Conservation (phyloP, 306 rosid genomes). For the Quercus cerris region DNA sequence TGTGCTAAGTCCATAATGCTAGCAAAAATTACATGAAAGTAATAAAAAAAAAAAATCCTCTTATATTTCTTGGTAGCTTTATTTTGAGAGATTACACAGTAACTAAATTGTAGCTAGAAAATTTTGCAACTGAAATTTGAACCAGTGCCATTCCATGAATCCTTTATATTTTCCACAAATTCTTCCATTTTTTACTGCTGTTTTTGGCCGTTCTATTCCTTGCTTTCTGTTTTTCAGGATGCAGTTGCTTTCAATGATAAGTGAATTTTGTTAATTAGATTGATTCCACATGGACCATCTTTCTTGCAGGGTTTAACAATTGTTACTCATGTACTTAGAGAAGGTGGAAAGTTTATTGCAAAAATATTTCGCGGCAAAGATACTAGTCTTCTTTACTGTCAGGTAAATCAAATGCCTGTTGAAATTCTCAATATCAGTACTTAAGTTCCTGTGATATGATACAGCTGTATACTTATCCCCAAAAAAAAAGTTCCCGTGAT, state of each 20-base stretch:
- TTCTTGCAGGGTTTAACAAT: conserved; percentile 86
- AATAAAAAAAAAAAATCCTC: neutral
- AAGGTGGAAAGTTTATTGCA: conserved; percentile 93
- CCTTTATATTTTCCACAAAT: neutral
- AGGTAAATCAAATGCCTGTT: conserved; percentile 54
- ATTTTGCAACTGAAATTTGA: neutral
- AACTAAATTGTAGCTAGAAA: neutral
- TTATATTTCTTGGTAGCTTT: neutral
- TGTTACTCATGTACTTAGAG: conserved; percentile 86
- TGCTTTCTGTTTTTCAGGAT: neutral
- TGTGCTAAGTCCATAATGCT: too few relatives aligned
- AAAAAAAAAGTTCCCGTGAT: too few relatives aligned
- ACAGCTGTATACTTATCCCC: neutral
- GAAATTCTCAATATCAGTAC: conserved; percentile 2
- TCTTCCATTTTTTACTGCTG: neutral
- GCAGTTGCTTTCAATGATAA: neutral
- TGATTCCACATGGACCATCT: conserved; percentile 25
- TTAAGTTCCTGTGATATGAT: neutral
- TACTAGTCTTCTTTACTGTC: conserved; percentile 88
- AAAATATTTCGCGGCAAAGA: conserved; percentile 97
- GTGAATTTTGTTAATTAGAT: conserved; percentile 13
- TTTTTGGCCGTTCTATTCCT: neutral
- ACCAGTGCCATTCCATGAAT: neutral
- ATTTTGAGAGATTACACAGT: neutral
- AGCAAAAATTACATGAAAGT: neutral